These are phyloP conservation scores for Termitomyces sp. DNA, from an alignment of 768 basidiomycete genomes.

Conservation along the genomic window DNA sequence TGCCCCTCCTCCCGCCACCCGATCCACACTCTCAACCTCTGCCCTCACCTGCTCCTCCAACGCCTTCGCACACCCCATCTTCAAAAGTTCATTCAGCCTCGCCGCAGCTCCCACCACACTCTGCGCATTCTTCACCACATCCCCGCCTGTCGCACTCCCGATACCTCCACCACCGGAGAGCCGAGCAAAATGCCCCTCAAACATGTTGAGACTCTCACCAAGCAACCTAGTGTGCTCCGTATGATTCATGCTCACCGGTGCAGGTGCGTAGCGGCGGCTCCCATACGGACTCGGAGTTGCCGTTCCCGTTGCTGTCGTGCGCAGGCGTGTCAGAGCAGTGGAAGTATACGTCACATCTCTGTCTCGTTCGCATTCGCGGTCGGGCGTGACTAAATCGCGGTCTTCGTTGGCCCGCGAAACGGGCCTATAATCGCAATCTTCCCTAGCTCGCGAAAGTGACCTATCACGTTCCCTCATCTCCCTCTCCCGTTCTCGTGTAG, in stretches of 20 bases:
- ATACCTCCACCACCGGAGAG: conserved; percentile 17
- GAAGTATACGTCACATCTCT: neutral
- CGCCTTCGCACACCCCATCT: conserved; percentile 48
- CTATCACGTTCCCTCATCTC: conserved; percentile 15
- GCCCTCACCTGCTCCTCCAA: conserved; percentile 72
- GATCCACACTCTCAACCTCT: conserved; percentile 44
- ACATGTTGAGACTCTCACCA: conserved; percentile 62
- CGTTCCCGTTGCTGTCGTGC: neutral
- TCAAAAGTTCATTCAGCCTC: conserved; percentile 56
- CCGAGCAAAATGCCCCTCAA: conserved; percentile 60
- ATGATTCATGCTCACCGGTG: conserved; percentile 6
- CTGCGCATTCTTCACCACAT: conserved; percentile 46
- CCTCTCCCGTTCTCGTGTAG: neutral
- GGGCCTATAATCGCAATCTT: neutral
- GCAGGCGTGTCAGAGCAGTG: neutral
- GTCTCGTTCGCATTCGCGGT: conserved; percentile 3
- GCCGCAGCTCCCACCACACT: conserved; percentile 62
- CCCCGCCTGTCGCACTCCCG: neutral
- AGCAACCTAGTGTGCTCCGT: conserved; percentile 66
- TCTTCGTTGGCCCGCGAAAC: neutral
- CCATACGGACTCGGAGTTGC: conserved; percentile 22
- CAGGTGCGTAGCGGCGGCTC: conserved; percentile 11
- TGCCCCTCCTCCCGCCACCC: conserved; percentile 9
- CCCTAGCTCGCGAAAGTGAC: conserved; percentile 7
- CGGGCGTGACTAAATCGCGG: neutral